These are phyloP conservation scores for Brasenia schreberi DNA, from an alignment of 164 flowering plant species.

Conservation along the genomic window DNA sequence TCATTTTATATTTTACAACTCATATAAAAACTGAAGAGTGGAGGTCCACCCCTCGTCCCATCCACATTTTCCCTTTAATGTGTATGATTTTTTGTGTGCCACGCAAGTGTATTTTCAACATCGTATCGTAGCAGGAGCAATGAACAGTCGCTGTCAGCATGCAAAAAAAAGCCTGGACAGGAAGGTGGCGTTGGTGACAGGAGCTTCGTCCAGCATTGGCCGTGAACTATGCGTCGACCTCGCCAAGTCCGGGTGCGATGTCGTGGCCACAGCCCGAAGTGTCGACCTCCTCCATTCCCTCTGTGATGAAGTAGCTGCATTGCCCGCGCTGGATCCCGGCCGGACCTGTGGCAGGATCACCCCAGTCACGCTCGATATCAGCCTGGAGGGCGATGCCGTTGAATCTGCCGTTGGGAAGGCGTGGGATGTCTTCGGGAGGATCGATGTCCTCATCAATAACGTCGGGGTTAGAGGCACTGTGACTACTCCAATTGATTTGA, in stretches of 20 bases:
- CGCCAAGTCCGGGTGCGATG: conserved; percentile 49
- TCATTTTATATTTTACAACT: no score
- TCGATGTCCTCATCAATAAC: conserved; percentile 32
- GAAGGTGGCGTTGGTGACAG: conserved; percentile 62
- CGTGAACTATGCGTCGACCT: conserved; percentile 48
- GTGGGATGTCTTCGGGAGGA: conserved; percentile 36
- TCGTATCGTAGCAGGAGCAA: no score
- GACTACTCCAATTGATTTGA: no score
- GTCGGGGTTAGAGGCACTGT: conserved; percentile 55
- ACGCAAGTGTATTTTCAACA: no score
- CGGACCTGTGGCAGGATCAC: neutral
- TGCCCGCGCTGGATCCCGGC: neutral
- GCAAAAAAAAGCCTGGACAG: conserved; percentile 14
- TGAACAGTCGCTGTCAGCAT: no score
- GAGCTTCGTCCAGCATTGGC: conserved; percentile 75
- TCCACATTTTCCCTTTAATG: no score
- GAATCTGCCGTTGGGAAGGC: conserved; percentile 32
- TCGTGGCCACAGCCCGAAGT: conserved; percentile 72
- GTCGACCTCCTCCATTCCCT: conserved; percentile 43
- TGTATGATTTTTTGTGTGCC: no score
- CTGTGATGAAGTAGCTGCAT: conserved; percentile 44
- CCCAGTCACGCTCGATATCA: conserved; percentile 34
- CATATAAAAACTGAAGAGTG: no score
- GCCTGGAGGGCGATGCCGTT: conserved; percentile 26
- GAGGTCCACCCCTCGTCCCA: no score